phyloP scores from a whole-genome alignment of 306 rosid genomes.

The Cucumis sativus region Cucumber_9930_V3 NC_026657.2:37929001-37929500 shows the following conservation, averaged over 20 bases:
- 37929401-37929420: slow-evolving; percentile 93
- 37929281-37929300: background rate
- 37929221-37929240: background rate
- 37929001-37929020: background rate
- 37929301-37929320: background rate
- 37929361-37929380: background rate
- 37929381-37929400: slow-evolving; percentile 42
- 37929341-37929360: background rate
- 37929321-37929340: background rate
- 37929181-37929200: background rate
- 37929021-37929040: slow-evolving; percentile 39
- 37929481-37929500: slow-evolving; percentile 92
- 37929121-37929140: slow-evolving; percentile 32
- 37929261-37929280: background rate
- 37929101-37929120: background rate
- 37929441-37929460: slow-evolving; percentile 90
- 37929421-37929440: slow-evolving; percentile 92
- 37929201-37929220: background rate
- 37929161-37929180: background rate
- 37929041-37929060: slow-evolving; percentile 57
- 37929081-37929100: slow-evolving; percentile 28
- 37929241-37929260: background rate
- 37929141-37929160: background rate
- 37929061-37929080: slow-evolving; percentile 72
- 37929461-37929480: slow-evolving; percentile 78